Percentiles rank a stretch among this genome's conserved stretches.
Conservation (phyloP, 805 yeast genomes). For the Pichia ethanolica region DNA sequence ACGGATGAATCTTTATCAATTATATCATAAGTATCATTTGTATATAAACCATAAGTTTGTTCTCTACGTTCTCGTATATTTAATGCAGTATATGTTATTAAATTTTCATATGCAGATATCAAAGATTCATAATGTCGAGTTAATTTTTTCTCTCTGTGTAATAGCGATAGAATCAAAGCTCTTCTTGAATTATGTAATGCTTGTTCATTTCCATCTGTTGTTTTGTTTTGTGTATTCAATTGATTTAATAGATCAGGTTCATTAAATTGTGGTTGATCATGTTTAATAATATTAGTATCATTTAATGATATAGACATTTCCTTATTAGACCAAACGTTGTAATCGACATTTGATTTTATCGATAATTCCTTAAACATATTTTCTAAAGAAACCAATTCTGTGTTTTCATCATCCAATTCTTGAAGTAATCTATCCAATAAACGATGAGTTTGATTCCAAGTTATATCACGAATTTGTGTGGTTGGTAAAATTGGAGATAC, state of each 20-base stretch:
- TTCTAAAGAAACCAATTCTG: constrained; percentile 15
- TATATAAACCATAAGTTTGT: constrained; percentile 3
- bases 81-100: constrained; percentile 10
- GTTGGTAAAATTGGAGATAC: neutral
- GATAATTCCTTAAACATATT: constrained; percentile 4
- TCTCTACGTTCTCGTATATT: constrained; percentile 1
- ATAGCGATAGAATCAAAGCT: neutral
- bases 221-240: neutral
- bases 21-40: neutral
- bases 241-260: neutral
- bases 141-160: constrained; percentile 10
- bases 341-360: constrained; percentile 3
- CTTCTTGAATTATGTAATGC: neutral
- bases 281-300: neutral
- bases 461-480: constrained; percentile 10
- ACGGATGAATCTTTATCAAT: neutral
- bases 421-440: constrained; percentile 23
- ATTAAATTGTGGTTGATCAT: neutral
- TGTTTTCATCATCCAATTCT: constrained; percentile 24
- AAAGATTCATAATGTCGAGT: constrained; percentile 7
- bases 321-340: constrained; percentile 1
- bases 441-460: constrained; percentile 15
- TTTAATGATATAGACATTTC: neutral
- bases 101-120: constrained; percentile 11
- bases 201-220: neutral